Base-by-base conservation (phyloP, 495 filamentous ascomycete genomes). In the Penicillium waksmanii region DNA sequence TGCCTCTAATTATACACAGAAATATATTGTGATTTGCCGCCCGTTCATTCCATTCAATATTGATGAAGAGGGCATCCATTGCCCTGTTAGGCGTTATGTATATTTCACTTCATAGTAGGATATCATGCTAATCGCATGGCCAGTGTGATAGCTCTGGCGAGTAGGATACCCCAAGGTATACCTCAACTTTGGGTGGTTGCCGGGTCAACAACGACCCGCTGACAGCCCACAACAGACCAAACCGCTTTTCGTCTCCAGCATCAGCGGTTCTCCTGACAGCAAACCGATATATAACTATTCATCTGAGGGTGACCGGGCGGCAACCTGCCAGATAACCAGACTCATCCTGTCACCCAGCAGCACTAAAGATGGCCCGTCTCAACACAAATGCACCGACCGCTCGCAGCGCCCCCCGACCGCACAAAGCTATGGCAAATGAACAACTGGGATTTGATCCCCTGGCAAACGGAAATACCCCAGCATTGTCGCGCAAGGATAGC, bases 181-280 rank as follows among this genome's bases (percentile, higher is more conserved):
- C 5, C 15, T 38, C 36, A 38, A n/a, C 10, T 38, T 38, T n/a
- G 7, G 19, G n/a, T 43, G 58, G 62, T 65, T 65, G 59, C 62
- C 58, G 50, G 47, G 62, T 55, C 62, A 65, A 65, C 62, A 48
- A 42, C 27, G 4, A 43, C 23, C 38, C 50, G 53, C 56, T 64
- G 58, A 64, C 50, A 53, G 53, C 27, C 42, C 42, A 43, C 15
- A 44, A 44, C 42, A 44, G 42, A 44, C 17, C 15, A 23, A 23
- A 44, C 49, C 25, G 12, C 49, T 15, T 44, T 44, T 44, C n/a
- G 15, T 44, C 42, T 18, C 15, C 42, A 44, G 17, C 42, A 44
- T 19, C 13, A 18, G 50, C 50, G 27, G 8, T 31, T 46, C 17
- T 46, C 7, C 42, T 13, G 6, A n/a, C 6, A 46, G n/a, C n/a